These are phyloP conservation scores for Phytophthora pseudosyringae DNA, from an alignment of 352 stramenopile genomes.

Conservation along the genomic window DNA sequence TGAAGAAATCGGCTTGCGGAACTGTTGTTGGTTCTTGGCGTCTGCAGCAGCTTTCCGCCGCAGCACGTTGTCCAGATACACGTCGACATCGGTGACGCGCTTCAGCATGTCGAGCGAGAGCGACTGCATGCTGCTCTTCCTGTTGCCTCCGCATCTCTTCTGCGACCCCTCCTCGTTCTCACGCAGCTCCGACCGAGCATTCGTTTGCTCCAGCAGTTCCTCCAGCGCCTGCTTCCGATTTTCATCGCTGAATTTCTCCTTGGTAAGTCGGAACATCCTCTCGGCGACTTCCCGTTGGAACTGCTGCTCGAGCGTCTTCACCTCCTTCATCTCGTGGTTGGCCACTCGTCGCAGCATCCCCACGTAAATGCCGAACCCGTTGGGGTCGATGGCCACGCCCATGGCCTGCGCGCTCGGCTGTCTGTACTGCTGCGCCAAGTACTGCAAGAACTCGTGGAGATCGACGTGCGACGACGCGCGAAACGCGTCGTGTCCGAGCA, in stretches of 20 bases:
- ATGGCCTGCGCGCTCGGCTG: conserved; percentile 69
- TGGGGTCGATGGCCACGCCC: conserved; percentile 65
- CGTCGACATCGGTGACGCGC: conserved; percentile 80
- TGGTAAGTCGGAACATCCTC: conserved; percentile 83
- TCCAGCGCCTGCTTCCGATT: conserved; percentile 80
- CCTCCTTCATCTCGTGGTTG: conserved; percentile 82
- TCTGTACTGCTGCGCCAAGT: conserved; percentile 69
- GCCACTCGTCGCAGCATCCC: conserved; percentile 75
- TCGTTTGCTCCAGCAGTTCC: conserved; percentile 57
- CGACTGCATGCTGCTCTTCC: conserved; percentile 49
- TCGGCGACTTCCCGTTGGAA: conserved; percentile 82
- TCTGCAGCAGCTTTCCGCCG: conserved; percentile 54
- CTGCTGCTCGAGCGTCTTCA: conserved; percentile 80
- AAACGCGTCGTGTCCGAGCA: conserved; percentile 75
- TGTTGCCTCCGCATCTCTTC: conserved; percentile 23
- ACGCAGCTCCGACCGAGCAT: conserved; percentile 12
- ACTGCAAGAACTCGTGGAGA: conserved; percentile 74
- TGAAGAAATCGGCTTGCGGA: conserved; percentile 57
- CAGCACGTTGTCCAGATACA: conserved; percentile 86
- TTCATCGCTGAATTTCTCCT: conserved; percentile 85
- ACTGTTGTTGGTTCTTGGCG: conserved; percentile 36
- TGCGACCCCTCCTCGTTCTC: conserved; percentile 18
- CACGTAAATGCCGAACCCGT: conserved; percentile 80
- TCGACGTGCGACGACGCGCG: conserved; percentile 62
- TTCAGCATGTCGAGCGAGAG: conserved; percentile 85